Evolutionary conservation across 371 early-diverging fungal genomes (phyloP), one percentile per base, ranked within the genome.

Genomic region (Rhizopus arrhizus): DNA sequence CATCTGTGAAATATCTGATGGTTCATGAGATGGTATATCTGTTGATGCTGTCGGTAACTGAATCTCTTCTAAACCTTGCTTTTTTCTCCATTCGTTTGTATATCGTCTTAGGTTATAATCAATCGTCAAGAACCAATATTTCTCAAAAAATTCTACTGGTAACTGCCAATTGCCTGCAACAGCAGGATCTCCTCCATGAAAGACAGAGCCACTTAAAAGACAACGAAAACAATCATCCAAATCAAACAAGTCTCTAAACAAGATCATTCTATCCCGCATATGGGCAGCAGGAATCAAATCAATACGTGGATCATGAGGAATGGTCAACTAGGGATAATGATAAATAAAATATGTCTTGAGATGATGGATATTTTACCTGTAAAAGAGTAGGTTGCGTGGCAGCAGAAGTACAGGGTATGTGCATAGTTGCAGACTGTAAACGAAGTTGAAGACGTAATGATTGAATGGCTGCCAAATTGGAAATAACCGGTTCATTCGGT

Each of bases 271-370:
- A 22, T 84, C 86, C 11, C 86, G 77, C 66, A 84, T 79, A 49
- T 81, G 80, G 10, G 77, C 73, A n/a, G 83, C 78, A 12, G 86
- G 84, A 34, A 85, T 74, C 41, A 83, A 59, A 41, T 85, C 85
- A 33, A 85, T 85, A 22, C 85, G 77, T 12, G 85, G 72, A 35
- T 85, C 85, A 52, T 85, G 85, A 7, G 86, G 84, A 38, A 84
- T 68, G 1, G 80, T 75, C 13, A 77, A 63, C 73, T 78, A 56
- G 4, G 56, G 48, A 40, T 36, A 50, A 50, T 10, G 35, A 34
- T 16, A 13, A 43, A 43, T n/a, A 43, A 9, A 43, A 4, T 5
- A 15, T 43, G 5, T 43, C 5, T 11, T 43, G 22, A 22, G 2
- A 22, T 32, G 38, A 31, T 13, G 47, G 15, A 16, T 28, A 22